Conservation (phyloP, 2,329 filamentous ascomycete genomes). For the Amylocarpus encephaloides region DNA sequence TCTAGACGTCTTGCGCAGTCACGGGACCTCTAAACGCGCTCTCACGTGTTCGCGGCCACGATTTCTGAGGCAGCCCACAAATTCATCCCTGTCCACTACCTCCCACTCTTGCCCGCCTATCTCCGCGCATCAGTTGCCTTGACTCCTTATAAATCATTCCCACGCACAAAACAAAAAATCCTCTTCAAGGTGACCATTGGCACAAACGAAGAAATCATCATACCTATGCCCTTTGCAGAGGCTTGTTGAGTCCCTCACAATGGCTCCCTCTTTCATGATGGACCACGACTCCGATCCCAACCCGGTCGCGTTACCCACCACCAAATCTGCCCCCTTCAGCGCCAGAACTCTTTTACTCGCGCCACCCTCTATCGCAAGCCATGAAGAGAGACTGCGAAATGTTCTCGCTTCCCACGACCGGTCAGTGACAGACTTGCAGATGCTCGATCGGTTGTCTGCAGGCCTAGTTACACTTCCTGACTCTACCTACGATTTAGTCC, state of each 20-base stretch:
- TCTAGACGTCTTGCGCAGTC: too few relatives aligned
- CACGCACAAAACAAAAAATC: not conserved
- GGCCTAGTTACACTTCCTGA: slow-evolving; percentile 72
- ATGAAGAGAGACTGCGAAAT: slow-evolving; percentile 68
- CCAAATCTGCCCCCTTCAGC: slow-evolving; percentile 18
- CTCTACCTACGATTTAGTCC: slow-evolving; percentile 74
- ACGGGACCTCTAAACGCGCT: too few relatives aligned
- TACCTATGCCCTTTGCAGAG: not conserved
- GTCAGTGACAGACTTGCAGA: slow-evolving; percentile 79
- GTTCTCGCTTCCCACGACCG: slow-evolving; percentile 71
- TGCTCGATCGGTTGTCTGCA: slow-evolving; percentile 87
- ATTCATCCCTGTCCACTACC: too few relatives aligned
- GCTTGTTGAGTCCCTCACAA: slow-evolving; percentile 9
- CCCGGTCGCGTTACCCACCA: slow-evolving; percentile 11
- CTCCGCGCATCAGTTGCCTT: slow-evolving; percentile 2
- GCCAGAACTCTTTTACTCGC: slow-evolving; percentile 76
- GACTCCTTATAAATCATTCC: too few relatives aligned
- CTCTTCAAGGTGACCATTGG: not conserved
- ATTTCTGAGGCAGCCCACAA: too few relatives aligned
- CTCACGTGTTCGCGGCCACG: too few relatives aligned
- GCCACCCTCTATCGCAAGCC: slow-evolving; percentile 80
- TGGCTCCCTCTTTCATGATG: slow-evolving; percentile 29
- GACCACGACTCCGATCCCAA: slow-evolving; percentile 30
- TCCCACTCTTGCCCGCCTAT: not conserved
- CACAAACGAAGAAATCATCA: not conserved